Evolutionary conservation across 2,329 filamentous ascomycete genomes (phyloP), one percentile per base, ranked within the genome.

Genomic region (Diaporthe velutina): DNA sequence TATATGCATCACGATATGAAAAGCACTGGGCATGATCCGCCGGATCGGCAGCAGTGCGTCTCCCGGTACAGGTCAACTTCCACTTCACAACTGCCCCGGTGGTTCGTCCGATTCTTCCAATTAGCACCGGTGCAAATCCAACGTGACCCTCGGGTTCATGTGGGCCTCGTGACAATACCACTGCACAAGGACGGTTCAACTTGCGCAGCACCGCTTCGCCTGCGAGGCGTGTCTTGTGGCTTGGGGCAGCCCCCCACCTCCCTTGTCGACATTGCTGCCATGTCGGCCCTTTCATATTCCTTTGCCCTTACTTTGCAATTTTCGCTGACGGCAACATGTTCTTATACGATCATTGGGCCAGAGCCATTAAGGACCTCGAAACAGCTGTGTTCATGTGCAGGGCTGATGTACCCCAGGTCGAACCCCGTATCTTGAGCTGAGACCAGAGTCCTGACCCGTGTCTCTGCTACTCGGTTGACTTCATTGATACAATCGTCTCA

Each of bases 41-140:
- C 64, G 64, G 64, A 67, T 52, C 64, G 40, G 64, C 64, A 50
- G 30, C 64, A 38, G 45, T 52, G 45, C 64, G 45, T 52, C 64
- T 48, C 45, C 64, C 64, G 64, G 64, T 45, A 22, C 48, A 68
- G 48, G 15, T 54, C 64, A 28, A 25, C 64, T 67, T 52, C 45
- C 33, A 38, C 30, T 67, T 50, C 45, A 15, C 48, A 25, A 40
- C 64, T 67, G 64, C 64, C 45, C 33, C 64, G 45, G 64, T 52
- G n/a, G 64, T 68, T 68, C 64, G 48, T 54, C 64, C 48, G 48
- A 68, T 54, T 40, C 22, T 38, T 68, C 64, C 64, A 68, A 40
- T 40, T 54, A 68, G 30, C 45, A 40, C 48, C 33, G 64, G 33
- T 17, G 45, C 64, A 54, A 35, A 40, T 28, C 15, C 50, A 54